Percentiles rank a stretch among this genome's conserved stretches.
Evolutionary conservation across 257 asterid genomes (phyloP).

Genomic region (Solanum etuberosum): DNA sequence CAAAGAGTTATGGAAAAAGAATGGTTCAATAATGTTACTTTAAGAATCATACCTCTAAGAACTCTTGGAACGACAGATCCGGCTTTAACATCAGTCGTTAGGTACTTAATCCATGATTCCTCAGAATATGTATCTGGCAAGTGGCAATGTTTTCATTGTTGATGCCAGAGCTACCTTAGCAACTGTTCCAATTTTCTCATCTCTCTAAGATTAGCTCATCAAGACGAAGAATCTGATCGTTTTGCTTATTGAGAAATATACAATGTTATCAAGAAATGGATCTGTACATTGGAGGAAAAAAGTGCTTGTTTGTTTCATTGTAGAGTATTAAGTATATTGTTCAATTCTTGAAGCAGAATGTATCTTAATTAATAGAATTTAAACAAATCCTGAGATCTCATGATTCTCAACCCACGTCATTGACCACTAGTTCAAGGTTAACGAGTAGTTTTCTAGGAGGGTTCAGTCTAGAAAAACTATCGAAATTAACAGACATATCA

Average conservation of each 20-base stretch:
- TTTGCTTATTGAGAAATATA: not conserved
- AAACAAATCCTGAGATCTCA: not conserved
- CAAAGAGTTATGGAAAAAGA: not conserved
- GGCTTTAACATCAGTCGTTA: not conserved
- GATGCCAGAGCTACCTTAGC: not conserved
- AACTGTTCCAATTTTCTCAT: not conserved
- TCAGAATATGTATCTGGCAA: too few species aligned
- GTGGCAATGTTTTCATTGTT: not conserved
- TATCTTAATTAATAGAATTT: not conserved
- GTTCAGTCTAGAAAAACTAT: not conserved
- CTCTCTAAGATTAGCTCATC: not conserved
- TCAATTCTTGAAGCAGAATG: not conserved
- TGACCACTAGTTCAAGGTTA: not conserved
- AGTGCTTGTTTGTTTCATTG: not conserved
- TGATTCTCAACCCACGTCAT: not conserved
- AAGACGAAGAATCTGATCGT: not conserved
- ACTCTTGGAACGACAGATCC: not conserved
- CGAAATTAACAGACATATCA: not conserved
- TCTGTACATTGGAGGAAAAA: not conserved
- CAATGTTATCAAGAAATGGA: not conserved
- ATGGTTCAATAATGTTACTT: not conserved
- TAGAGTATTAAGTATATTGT: not conserved
- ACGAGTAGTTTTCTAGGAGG: not conserved
- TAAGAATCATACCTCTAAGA: not conserved
- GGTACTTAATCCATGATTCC: not conserved